Conservation (phyloP, 306 rosid genomes). For the Vigna nakashimae region DNA sequence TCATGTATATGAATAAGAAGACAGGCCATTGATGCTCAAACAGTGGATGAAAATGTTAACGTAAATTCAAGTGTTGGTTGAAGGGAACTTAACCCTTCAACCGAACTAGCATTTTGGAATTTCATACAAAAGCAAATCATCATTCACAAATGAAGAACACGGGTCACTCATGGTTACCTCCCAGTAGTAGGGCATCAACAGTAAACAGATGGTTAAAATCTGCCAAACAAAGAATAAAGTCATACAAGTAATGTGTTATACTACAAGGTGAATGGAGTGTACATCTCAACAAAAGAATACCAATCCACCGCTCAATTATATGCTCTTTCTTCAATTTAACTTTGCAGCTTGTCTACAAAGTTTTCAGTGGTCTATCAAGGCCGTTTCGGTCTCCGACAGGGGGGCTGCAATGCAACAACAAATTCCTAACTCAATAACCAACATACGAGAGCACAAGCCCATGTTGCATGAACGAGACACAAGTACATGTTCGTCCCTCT, state of each 20-base stretch:
- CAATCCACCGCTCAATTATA: constrained; percentile 47
- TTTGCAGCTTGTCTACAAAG: constrained; percentile 14
- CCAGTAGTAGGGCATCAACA: constrained; percentile 34
- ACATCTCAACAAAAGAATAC: constrained; percentile 46
- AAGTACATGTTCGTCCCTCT: too few relatives aligned
- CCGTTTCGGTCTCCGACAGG: constrained; percentile 90
- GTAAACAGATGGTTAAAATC: constrained; percentile 40
- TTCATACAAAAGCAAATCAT: constrained; percentile 37
- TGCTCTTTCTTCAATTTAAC: constrained; percentile 1
- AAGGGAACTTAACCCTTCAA: constrained; percentile 40
- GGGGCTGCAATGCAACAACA: constrained; percentile 78
- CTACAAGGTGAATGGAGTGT: constrained; percentile 45
- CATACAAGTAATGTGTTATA: constrained; percentile 56
- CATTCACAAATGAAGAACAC: constrained; percentile 46
- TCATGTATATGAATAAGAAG: background rate
- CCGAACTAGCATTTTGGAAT: constrained; percentile 41
- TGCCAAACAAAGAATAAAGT: constrained; percentile 47
- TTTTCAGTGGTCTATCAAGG: constrained; percentile 90
- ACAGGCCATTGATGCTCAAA: constrained; percentile 9
- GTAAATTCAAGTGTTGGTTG: constrained; percentile 39
- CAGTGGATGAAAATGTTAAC: constrained; percentile 33
- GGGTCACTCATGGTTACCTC: constrained; percentile 46
- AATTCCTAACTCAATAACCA: constrained; percentile 30
- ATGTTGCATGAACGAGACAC: background rate
- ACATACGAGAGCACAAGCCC: background rate